A percentile compares a stretch with the other conserved stretches of the same genome.
phyloP scores from a whole-genome alignment of 2,329 filamentous ascomycete species.

The Apiospora sp. region DNA sequence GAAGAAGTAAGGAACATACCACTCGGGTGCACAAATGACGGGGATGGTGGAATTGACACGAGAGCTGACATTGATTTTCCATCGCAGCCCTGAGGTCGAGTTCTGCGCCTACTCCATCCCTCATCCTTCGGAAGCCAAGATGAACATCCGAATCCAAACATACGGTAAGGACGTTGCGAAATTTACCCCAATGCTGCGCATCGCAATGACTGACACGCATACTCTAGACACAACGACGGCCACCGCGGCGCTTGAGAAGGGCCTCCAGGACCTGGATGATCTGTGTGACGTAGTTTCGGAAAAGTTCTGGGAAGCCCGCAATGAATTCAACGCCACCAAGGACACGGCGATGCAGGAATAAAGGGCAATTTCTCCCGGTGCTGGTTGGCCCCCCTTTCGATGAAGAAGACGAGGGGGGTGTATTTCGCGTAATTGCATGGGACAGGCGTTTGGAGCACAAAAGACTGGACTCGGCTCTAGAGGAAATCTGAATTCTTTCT shows the following conservation, averaged over 20 bases:
- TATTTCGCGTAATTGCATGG: slow-evolving; percentile 24
- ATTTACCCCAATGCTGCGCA: neutral
- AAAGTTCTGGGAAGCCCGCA: slow-evolving; percentile 77
- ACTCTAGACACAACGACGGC: slow-evolving; percentile 77
- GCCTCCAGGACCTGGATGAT: slow-evolving; percentile 85
- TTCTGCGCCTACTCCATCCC: slow-evolving; percentile 99
- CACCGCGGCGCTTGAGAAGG: slow-evolving; percentile 88
- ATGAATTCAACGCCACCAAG: slow-evolving; percentile 58
- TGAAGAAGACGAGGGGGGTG: slow-evolving; percentile 21
- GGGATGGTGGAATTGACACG: neutral
- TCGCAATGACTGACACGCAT: slow-evolving; percentile 24
- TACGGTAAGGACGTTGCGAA: slow-evolving; percentile 72
- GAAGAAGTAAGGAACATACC: slow-evolving; percentile 80
- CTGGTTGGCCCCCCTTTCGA: slow-evolving; percentile 17
- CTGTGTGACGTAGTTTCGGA: slow-evolving; percentile 94
- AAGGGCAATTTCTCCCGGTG: slow-evolving; percentile 14
- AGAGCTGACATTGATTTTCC: slow-evolving; percentile 26
- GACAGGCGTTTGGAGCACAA: slow-evolving; percentile 43
- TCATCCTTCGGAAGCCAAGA: slow-evolving; percentile 93
- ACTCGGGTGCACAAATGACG: neutral
- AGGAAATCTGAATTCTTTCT: slow-evolving; percentile 44
- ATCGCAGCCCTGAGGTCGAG: slow-evolving; percentile 86
- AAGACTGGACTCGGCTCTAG: slow-evolving; percentile 36
- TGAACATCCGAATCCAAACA: slow-evolving; percentile 97
- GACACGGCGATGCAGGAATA: slow-evolving; percentile 25